Conservation (phyloP, 2,329 filamentous ascomycete species). For the Geoglossum cookeanum region DNA sequence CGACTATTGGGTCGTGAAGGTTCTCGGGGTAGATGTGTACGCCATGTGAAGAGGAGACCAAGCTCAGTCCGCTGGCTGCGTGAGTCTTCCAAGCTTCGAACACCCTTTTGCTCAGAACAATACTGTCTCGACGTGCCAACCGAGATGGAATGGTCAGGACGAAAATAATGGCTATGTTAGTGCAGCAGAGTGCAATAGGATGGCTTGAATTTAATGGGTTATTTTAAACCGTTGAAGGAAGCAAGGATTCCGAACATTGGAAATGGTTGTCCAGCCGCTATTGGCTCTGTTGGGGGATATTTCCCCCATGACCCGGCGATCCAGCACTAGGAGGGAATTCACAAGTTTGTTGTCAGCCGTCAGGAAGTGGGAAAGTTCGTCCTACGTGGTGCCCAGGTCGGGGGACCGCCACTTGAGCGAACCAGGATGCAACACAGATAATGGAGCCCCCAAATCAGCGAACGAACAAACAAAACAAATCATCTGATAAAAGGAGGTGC, state of each 20-base stretch:
- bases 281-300: background rate
- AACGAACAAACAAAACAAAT: background rate
- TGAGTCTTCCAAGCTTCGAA: background rate
- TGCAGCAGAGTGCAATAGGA: background rate
- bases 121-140: background rate
- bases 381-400: background rate
- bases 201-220: background rate
- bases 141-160: background rate
- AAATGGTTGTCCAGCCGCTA: background rate
- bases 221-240: background rate
- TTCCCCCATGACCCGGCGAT: background rate
- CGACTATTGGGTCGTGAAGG: background rate
- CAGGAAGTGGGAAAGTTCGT: background rate
- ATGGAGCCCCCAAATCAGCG: background rate
- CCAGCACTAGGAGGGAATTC: background rate
- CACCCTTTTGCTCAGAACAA: background rate
- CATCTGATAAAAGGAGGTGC: background rate
- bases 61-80: background rate
- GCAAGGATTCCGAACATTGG: background rate
- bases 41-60: background rate
- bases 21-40: background rate
- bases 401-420: background rate
- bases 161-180: background rate
- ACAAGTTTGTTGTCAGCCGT: background rate
- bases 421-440: background rate